Percentiles rank a stretch among this genome's conserved stretches.
Evolutionary conservation across 768 basidiomycete genomes (phyloP).

Genomic region (Ramaria rubella): DNA sequence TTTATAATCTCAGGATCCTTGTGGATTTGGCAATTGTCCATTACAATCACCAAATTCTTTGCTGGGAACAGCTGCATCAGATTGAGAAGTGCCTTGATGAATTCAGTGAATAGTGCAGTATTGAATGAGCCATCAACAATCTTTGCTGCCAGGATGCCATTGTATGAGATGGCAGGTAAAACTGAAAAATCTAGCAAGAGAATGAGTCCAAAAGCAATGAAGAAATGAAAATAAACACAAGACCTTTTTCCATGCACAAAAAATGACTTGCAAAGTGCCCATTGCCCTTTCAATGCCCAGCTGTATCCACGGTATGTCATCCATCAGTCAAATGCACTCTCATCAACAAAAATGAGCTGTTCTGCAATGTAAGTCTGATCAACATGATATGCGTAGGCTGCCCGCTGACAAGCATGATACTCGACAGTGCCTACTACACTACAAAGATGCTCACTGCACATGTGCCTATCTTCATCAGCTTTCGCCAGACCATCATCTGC

Average conservation of each 20-base stretch:
- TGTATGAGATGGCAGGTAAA: slow-evolving; percentile 24
- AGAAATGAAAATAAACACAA: not conserved
- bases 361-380: slow-evolving; percentile 11
- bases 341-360: slow-evolving; percentile 18
- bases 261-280: slow-evolving; percentile 15
- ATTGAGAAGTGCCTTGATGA: slow-evolving; percentile 16
- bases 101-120: slow-evolving; percentile 15
- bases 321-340: slow-evolving; percentile 18
- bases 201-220: not conserved
- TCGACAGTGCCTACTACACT: too few relatives aligned
- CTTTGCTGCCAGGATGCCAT: slow-evolving; percentile 21
- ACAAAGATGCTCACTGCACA: too few relatives aligned
- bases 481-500: too few relatives aligned
- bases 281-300: slow-evolving; percentile 19
- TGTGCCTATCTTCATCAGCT: too few relatives aligned
- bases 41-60: slow-evolving; percentile 19
- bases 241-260: slow-evolving; percentile 19
- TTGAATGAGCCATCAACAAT: slow-evolving; percentile 19
- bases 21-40: slow-evolving; percentile 23
- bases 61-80: slow-evolving; percentile 17
- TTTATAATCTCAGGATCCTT: slow-evolving; percentile 13
- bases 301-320: slow-evolving; percentile 18
- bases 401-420: too few relatives aligned
- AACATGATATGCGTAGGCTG: slow-evolving; percentile 2
- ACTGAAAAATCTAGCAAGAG: slow-evolving; percentile 24